A percentile compares a stretch with the other conserved stretches of the same genome.
phyloP scores from a whole-genome alignment of 768 basidiomycete genomes.

The Suillus plorans region DNA sequence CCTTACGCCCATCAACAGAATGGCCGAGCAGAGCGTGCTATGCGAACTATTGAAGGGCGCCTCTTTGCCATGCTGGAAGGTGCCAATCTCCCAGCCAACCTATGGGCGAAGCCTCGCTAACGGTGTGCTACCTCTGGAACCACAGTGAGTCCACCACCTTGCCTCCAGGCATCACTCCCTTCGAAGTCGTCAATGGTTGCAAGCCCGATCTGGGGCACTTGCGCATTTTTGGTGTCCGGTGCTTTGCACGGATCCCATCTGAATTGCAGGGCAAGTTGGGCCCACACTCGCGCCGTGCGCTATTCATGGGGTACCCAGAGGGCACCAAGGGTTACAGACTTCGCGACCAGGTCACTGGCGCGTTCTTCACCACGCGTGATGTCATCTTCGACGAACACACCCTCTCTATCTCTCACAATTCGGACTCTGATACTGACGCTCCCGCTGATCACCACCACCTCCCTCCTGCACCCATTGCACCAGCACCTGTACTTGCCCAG shows the following conservation, averaged over 20 bases:
- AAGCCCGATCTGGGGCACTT: constrained; percentile 24
- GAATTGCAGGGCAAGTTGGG: constrained; percentile 8
- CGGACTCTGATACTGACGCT: no score
- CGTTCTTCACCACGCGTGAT: background rate
- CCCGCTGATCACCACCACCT: no score
- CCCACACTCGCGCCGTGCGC: constrained; percentile 8
- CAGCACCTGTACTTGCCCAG: no score
- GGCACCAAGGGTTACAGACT: background rate
- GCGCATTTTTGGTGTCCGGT: constrained; percentile 17
- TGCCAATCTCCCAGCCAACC: background rate
- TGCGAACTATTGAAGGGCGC: no score
- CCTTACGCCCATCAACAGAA: no score
- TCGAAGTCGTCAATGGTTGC: constrained; percentile 19
- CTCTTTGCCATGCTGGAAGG: no score
- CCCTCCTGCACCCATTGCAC: no score
- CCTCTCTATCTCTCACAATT: no score
- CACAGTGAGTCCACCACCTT: background rate
- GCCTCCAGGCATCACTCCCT: background rate
- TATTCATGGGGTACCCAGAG: background rate
- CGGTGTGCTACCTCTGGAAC: background rate
- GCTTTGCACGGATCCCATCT: constrained; percentile 10
- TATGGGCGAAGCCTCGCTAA: background rate
- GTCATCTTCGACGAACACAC: background rate
- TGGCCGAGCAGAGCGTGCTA: no score
- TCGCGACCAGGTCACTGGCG: background rate